Base-by-base conservation (phyloP, 1,139 yeast species). In the Protomyces pachydermus region DNA sequence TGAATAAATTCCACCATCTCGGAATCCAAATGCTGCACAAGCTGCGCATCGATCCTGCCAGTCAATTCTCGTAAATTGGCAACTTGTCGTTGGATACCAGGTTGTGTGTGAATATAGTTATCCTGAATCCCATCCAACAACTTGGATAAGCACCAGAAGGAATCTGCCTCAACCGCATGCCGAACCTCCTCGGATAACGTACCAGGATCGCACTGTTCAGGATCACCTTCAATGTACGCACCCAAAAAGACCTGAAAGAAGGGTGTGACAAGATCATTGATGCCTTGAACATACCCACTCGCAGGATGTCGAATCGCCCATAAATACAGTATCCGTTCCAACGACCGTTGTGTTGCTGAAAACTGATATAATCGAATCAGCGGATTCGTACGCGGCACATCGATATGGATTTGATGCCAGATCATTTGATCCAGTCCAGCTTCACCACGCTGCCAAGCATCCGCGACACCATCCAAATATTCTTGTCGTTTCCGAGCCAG, bases 231-330 rank as follows among this genome's bases (percentile, higher is more conserved):
- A 10, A 79, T 74, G 73, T 91, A 91, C 67, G 86, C 85, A 2
- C 85, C 80, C 61, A 95, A 75, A 72, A 93, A 93, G 0, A 93
- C 86, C 74, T 93, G 97, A 74, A 82, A 91, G 74, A 95, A 91
- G 1, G 99, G 98, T 0, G 98, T 93, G 18, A 87, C 91, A 65
- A 93, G 80, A 75, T 93, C 99, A 74, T 93, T 93, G 65, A 93
- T 95, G 34, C 99, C 99, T 76, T 93, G 99, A n/a, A 93, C 99
- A 74, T 93, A 93, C 3, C 99, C 99, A 72, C 95, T 86, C 3
- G 98, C 97, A 0, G 99, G 98, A 73, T 95, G 98, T 67, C 98
- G 82, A 23, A 93, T 86, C 0, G 98, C 96, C 99, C 99, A 93
- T 39, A 93, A 78, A 71, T 90, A 95, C 60, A 93, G 77, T 18